A percentile compares a stretch with the other conserved stretches of the same genome.
These are phyloP conservation scores for Nigrospora oryzae DNA, from an alignment of 2,329 filamentous ascomycete species.

Conservation along the genomic window DNA sequence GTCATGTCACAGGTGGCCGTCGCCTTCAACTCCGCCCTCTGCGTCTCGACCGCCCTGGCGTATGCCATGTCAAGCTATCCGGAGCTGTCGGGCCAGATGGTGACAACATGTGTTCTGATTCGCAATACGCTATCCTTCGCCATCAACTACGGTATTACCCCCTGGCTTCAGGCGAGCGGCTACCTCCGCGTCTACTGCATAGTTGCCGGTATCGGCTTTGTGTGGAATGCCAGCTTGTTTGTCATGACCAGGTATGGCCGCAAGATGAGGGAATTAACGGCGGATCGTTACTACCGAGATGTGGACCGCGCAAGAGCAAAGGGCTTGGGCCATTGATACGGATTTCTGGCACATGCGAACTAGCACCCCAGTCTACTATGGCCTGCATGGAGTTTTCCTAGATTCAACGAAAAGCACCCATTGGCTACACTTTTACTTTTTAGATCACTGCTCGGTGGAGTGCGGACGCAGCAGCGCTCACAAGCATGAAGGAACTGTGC, in stretches of 20 bases:
- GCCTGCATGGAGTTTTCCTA: too few relatives aligned
- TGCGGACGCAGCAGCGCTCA: too few relatives aligned
- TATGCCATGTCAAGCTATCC: constrained; percentile 22
- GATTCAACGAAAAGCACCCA: too few relatives aligned
- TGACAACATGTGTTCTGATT: constrained; percentile 21
- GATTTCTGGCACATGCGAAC: too few relatives aligned
- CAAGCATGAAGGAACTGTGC: too few relatives aligned
- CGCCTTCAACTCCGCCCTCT: constrained; percentile 17
- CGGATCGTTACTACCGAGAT: constrained; percentile 26
- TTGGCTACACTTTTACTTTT: too few relatives aligned
- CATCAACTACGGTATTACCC: constrained; percentile 36
- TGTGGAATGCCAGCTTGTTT: constrained; percentile 30
- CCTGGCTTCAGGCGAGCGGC: constrained; percentile 26
- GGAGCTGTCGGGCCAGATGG: constrained; percentile 18
- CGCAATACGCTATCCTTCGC: constrained; percentile 42
- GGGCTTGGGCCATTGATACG: constrained; percentile 1
- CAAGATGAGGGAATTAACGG: constrained; percentile 26
- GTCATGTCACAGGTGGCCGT: constrained; percentile 17
- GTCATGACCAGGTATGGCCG: constrained; percentile 40
- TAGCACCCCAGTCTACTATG: too few relatives aligned
- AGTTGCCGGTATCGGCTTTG: constrained; percentile 23
- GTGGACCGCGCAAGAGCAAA: constrained; percentile 11
- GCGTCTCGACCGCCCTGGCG: constrained; percentile 14
- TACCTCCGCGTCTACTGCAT: constrained; percentile 28
- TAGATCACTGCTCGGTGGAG: too few relatives aligned